Evolutionary conservation across 306 rosid genomes (phyloP), one percentile per base, ranked within the genome.

Genomic region (Cucurbita pepo): DNA sequence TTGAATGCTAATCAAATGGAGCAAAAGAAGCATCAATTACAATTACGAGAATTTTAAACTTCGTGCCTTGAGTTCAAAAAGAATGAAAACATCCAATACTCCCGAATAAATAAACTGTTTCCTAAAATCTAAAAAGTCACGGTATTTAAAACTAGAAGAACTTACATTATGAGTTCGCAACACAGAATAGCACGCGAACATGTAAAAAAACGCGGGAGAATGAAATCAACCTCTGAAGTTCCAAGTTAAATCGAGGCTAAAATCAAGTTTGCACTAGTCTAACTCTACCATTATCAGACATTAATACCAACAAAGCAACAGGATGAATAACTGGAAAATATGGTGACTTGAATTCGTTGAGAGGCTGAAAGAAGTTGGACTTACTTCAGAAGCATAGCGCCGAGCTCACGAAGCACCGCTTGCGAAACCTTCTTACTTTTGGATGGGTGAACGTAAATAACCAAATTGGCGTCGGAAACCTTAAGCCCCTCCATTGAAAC

Each of bases 371-470:
- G 45, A 25, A 18, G 30, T 36, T 69, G 22, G 14, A 50, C 8
- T 16, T 78, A 90, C 95, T 78, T 89, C 83, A 88, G 87, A 53
- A 89, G 96, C 84, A 85, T 51, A 55, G 88, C 72, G 81, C 96
- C 84, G 56, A 91, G 88, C 80, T 87, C 91, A 21, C 86, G 88
- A 54, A 87, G 88, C 62, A 91, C 78, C 0, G 96, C 86, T 48
- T 87, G 72, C 60, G 79, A 70, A 66, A 86, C 86, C 18, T 83
- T 78, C 3, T 60, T 80, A 74, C 81, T 72, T 64, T 83, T 82
- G 0, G 96, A 89, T 22, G 99, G 97, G 70, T 89, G 92, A 51
- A 94, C 36, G 70, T 80, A 75, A 1, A 91, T 83, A 3, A 79
- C 71, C 79, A 94, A 43, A 69, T 85, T 81, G 4, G 91, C 77